Percentiles rank a stretch among this genome's conserved stretches.
These are phyloP conservation scores for Gossypium raimondii DNA, from an alignment of 345 rosid genomes.

Conservation along the genomic window DNA sequence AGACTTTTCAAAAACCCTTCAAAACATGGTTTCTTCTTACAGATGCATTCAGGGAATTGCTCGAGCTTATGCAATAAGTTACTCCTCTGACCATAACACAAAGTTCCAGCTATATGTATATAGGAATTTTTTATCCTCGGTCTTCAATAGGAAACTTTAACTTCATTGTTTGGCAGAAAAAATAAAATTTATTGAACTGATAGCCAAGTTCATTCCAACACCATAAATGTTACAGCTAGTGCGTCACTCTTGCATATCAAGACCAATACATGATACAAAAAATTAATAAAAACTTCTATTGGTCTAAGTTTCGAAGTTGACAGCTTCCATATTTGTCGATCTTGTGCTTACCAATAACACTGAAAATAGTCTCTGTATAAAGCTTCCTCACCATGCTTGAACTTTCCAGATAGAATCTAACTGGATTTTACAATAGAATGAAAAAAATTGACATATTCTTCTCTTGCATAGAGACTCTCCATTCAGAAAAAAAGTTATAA, in stretches of 20 bases:
- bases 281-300: background rate
- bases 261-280: background rate
- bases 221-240: background rate
- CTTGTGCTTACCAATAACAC: background rate
- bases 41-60: no score
- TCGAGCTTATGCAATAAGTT: background rate
- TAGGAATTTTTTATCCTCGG: background rate
- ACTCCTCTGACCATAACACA: background rate
- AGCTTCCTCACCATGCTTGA: background rate
- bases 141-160: background rate
- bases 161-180: background rate
- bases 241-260: background rate
- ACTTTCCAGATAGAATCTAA: no score
- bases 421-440: background rate
- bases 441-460: background rate
- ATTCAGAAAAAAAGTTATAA: background rate
- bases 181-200: background rate
- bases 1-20: background rate
- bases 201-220: background rate
- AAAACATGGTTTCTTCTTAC: background rate
- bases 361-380: background rate
- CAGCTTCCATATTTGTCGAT: background rate
- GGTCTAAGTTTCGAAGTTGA: background rate
- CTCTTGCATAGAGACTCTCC: background rate
- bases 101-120: background rate